Percentiles rank a stretch among this genome's conserved stretches.
These are phyloP conservation scores for Coniella vitis DNA, from an alignment of 2,329 filamentous ascomycete species.

Conservation along the genomic window DNA sequence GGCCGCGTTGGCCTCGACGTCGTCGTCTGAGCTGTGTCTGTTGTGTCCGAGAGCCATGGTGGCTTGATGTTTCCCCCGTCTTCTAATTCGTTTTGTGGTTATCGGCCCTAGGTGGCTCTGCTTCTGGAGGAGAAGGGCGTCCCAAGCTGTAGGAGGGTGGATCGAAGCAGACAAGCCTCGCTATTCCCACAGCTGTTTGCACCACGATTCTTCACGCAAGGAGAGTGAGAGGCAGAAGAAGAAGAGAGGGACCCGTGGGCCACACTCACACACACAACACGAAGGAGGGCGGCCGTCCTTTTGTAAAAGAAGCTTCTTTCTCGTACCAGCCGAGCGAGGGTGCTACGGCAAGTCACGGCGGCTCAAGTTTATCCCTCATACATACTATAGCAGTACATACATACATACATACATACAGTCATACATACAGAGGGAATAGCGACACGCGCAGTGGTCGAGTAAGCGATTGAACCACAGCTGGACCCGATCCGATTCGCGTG, in stretches of 20 bases:
- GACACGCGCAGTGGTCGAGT: too few relatives aligned
- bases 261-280: background rate
- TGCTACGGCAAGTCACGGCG: too few relatives aligned
- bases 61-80: background rate
- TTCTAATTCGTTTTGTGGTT: too few relatives aligned
- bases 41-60: conserved; percentile 11
- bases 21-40: conserved; percentile 1
- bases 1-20: conserved; percentile 12
- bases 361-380: too few relatives aligned
- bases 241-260: background rate
- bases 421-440: too few relatives aligned
- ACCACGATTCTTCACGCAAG: background rate
- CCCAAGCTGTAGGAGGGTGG: background rate
- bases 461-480: background rate
- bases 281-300: too few relatives aligned
- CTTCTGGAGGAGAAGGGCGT: background rate
- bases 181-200: background rate
- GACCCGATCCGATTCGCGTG: background rate
- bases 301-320: too few relatives aligned
- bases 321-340: too few relatives aligned
- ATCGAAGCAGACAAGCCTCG: background rate
- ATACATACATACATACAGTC: too few relatives aligned
- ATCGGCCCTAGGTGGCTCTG: too few relatives aligned
- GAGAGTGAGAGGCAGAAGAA: background rate
- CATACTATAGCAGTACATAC: too few relatives aligned